Percentiles rank a stretch among this genome's conserved stretches.
Conservation (phyloP, 768 basidiomycete species). For the Brasilioporus rufonigricans region DNA sequence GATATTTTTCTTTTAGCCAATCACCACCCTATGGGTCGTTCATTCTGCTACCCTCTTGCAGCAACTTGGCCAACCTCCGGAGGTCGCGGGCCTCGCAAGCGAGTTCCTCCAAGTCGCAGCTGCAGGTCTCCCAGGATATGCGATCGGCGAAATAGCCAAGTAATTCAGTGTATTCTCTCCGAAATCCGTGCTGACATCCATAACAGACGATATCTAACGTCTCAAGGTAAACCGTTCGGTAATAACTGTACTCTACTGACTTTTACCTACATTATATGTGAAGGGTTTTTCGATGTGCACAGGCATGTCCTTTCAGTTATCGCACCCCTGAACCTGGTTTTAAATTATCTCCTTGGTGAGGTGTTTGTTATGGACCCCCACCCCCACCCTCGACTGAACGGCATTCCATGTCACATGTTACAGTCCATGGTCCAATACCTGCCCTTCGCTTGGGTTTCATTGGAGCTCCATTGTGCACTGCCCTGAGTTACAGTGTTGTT, state of each 20-base stretch:
- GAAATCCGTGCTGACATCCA: conserved; percentile 1
- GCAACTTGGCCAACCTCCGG: conserved; percentile 34
- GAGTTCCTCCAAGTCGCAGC: conserved; percentile 39
- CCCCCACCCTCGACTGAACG: not conserved
- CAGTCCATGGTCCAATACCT: conserved; percentile 27
- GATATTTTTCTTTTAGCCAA: conserved; percentile 10
- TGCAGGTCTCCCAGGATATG: conserved; percentile 47
- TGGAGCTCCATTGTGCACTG: conserved; percentile 25
- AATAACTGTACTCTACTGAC: not conserved
- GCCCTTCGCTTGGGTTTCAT: conserved; percentile 24
- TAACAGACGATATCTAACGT: conserved; percentile 20
- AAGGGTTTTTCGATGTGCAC: conserved; percentile 24
- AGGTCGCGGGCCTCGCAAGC: conserved; percentile 39
- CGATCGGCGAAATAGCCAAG: conserved; percentile 41
- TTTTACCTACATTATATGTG: not conserved
- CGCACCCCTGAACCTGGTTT: conserved; percentile 21
- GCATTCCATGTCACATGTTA: not conserved
- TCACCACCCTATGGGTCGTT: conserved; percentile 21
- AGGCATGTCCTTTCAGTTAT: conserved; percentile 20
- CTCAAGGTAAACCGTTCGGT: conserved; percentile 14
- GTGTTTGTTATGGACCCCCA: not conserved
- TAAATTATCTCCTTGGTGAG: conserved; percentile 28
- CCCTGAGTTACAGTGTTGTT: conserved; percentile 25
- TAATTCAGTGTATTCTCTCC: conserved; percentile 3
- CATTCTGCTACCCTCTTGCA: conserved; percentile 38